These are phyloP conservation scores for Hypoxylon cercidicola DNA, from an alignment of 495 filamentous ascomycete genomes.

Conservation along the genomic window DNA sequence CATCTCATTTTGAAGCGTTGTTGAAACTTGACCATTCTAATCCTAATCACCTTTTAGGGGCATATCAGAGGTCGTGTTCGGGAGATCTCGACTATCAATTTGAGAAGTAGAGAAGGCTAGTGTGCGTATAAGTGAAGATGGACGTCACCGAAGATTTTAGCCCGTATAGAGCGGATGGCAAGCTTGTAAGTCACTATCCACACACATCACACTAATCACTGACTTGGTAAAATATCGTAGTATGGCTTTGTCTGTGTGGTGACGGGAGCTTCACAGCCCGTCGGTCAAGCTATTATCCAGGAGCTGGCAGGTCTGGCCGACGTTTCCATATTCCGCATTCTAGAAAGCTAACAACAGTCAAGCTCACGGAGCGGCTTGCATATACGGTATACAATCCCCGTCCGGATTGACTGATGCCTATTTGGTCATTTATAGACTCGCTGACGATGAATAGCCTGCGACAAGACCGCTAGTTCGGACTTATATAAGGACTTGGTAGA, in stretches of 20 bases:
- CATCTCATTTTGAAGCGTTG: neutral
- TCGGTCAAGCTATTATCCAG: slow-evolving; percentile 66
- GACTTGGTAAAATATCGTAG: slow-evolving; percentile 39
- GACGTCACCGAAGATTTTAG: slow-evolving; percentile 63
- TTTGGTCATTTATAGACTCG: neutral
- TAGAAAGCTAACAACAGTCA: slow-evolving; percentile 15
- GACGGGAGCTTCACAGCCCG: slow-evolving; percentile 66
- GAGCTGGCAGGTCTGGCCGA: slow-evolving; percentile 63
- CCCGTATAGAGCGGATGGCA: slow-evolving; percentile 68
- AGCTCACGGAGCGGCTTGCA: slow-evolving; percentile 72
- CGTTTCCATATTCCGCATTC: neutral
- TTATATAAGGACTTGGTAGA: slow-evolving; percentile 45
- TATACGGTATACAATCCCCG: slow-evolving; percentile 57
- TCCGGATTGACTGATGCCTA: too few relatives aligned
- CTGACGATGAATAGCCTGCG: slow-evolving; percentile 43
- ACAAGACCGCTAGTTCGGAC: slow-evolving; percentile 37
- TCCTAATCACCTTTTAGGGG: neutral
- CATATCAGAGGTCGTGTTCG: neutral
- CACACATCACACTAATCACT: neutral
- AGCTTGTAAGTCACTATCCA: slow-evolving; percentile 57
- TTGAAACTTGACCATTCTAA: neutral
- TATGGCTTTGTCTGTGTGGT: slow-evolving; percentile 73
- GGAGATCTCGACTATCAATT: neutral
- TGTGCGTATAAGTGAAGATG: slow-evolving; percentile 27
- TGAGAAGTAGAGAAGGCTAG: neutral